phyloP scores from a whole-genome alignment of 371 early-diverging fungal species.

The Mortierella sp. region DNA sequence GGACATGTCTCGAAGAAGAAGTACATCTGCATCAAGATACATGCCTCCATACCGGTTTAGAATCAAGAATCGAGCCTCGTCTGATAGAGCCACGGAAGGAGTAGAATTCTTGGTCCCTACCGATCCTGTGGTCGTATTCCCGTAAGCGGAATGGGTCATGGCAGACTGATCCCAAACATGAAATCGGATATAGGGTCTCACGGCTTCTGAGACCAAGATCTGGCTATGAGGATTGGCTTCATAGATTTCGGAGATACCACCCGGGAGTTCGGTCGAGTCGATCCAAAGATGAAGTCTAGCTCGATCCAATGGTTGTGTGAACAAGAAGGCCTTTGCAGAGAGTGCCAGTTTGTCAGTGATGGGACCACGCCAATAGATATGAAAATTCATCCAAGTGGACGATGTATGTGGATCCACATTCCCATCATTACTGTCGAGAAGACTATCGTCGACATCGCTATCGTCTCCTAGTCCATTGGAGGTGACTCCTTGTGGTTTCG shows the following conservation, averaged over 20 bases:
- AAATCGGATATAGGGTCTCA: constrained; percentile 21
- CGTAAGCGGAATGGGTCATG: constrained; percentile 16
- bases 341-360: constrained; percentile 45
- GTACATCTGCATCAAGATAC: constrained; percentile 38
- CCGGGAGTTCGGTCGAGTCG: constrained; percentile 37
- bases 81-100: constrained; percentile 33
- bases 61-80: constrained; percentile 44
- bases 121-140: not conserved
- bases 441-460: no score
- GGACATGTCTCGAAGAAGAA: constrained; percentile 46
- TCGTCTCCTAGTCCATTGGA: no score
- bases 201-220: constrained; percentile 17
- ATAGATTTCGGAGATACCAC: constrained; percentile 29
- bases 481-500: no score
- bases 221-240: constrained; percentile 17
- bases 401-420: not conserved
- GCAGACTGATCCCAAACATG: constrained; percentile 32
- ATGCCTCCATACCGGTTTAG: constrained; percentile 32
- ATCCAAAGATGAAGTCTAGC: constrained; percentile 47
- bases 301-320: constrained; percentile 49
- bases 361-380: constrained; percentile 48
- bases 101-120: constrained; percentile 1
- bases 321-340: constrained; percentile 41
- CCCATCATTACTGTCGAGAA: no score
- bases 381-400: constrained; percentile 33